A percentile compares a stretch with the other conserved stretches of the same genome.
These are phyloP conservation scores for Claviceps pusilla DNA, from an alignment of 2,329 filamentous ascomycete genomes.

Conservation along the genomic window DNA sequence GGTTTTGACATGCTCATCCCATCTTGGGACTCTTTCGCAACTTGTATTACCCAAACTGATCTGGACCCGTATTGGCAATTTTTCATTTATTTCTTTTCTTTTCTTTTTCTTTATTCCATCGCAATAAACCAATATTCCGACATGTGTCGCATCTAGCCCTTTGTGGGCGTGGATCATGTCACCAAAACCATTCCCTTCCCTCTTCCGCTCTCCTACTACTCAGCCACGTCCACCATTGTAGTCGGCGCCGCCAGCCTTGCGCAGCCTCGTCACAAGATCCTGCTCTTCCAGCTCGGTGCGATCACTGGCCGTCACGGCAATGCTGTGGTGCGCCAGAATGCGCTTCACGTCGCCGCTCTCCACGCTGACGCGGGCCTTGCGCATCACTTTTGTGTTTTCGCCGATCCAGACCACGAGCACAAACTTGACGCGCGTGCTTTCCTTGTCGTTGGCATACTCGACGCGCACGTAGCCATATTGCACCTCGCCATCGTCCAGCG, in stretches of 20 bases:
- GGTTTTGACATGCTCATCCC: not conserved
- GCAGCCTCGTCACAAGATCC: conserved; percentile 44
- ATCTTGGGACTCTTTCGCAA: not conserved
- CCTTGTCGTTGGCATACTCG: conserved; percentile 57
- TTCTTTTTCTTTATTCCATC: too few species aligned
- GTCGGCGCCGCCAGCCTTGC: conserved; percentile 54
- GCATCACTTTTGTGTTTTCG: conserved; percentile 49
- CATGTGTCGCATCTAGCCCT: not conserved
- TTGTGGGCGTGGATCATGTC: not conserved
- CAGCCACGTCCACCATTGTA: conserved; percentile 52
- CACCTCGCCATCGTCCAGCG: conserved; percentile 43
- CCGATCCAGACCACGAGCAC: conserved; percentile 55
- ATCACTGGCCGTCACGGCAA: conserved; percentile 48
- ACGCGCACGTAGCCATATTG: conserved; percentile 52
- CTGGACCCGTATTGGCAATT: too few species aligned
- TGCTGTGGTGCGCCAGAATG: conserved; percentile 48
- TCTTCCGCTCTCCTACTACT: not conserved
- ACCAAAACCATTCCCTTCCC: not conserved
- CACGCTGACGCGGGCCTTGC: conserved; percentile 53
- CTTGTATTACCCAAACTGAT: not conserved
- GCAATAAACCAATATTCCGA: not conserved
- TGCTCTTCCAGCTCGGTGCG: conserved; percentile 44
- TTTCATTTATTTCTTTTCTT: too few species aligned
- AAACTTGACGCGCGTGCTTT: conserved; percentile 55
- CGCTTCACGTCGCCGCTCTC: conserved; percentile 52